Conservation (phyloP, 2,329 filamentous ascomycete species). For the Botrytis pseudocinerea region DNA sequence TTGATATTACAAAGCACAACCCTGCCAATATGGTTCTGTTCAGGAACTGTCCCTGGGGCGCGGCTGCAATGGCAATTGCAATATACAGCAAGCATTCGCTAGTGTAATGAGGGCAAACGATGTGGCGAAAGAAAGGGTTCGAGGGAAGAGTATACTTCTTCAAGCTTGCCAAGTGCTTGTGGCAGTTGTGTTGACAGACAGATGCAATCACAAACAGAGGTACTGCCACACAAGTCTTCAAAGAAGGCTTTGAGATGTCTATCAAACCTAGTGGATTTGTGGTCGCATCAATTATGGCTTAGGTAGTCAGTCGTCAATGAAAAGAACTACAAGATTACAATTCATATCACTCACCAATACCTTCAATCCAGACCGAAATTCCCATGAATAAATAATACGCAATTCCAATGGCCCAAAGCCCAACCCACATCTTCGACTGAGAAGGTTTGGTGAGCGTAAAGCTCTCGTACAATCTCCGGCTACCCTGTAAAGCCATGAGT, state of each 20-base stretch:
- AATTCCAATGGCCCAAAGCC: conserved; percentile 79
- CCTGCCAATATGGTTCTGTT: conserved; percentile 75
- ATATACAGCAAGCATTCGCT: conserved; percentile 85
- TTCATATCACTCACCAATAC: conserved; percentile 57
- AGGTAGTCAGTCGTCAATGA: conserved; percentile 28
- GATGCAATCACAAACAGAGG: conserved; percentile 70
- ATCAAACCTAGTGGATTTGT: conserved; percentile 21
- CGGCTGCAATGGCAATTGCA: conserved; percentile 71
- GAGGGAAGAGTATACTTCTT: conserved; percentile 82
- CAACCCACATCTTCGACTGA: conserved; percentile 76
- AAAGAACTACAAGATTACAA: not conserved
- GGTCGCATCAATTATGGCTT: conserved; percentile 31
- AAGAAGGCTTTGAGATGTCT: conserved; percentile 37
- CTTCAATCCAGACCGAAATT: conserved; percentile 82
- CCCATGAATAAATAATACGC: conserved; percentile 74
- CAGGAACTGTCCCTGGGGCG: conserved; percentile 63
- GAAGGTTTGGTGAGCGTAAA: conserved; percentile 63
- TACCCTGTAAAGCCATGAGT: conserved; percentile 74
- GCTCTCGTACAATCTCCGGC: conserved; percentile 75
- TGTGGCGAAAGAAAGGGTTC: conserved; percentile 66
- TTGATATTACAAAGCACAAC: conserved; percentile 71
- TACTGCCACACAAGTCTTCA: conserved; percentile 57
- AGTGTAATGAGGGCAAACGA: conserved; percentile 89
- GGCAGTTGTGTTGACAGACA: conserved; percentile 71
- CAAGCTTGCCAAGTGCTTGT: conserved; percentile 67